Conservation (phyloP, 2,329 filamentous ascomycete species). For the Emmonsiellopsis sp. region DNA sequence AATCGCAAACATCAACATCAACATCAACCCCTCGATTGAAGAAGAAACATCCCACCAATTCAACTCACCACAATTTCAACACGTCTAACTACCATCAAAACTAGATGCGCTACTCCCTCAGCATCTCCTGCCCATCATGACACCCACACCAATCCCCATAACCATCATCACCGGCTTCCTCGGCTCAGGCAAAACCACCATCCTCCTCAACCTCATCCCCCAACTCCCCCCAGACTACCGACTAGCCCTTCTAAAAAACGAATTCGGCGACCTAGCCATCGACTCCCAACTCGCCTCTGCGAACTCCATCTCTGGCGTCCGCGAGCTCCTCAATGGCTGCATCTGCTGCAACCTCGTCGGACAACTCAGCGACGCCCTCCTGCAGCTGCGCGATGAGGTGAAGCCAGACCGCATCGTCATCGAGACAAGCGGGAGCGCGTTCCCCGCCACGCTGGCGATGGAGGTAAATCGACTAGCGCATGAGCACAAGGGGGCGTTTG, state of each 20-base stretch:
- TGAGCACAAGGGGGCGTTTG: conserved; percentile 53
- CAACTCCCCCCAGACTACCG: conserved; percentile 83
- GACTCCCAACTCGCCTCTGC: conserved; percentile 85
- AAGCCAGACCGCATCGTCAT: conserved; percentile 79
- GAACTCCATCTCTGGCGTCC: conserved; percentile 75
- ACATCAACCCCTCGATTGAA: too few relatives aligned
- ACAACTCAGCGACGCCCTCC: conserved; percentile 71
- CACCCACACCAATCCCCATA: conserved; percentile 58
- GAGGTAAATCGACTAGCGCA: conserved; percentile 72
- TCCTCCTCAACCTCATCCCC: conserved; percentile 87
- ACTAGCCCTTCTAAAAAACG: conserved; percentile 92
- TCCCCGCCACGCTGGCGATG: conserved; percentile 81
- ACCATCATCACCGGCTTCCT: conserved; percentile 96
- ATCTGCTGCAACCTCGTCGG: conserved; percentile 99
- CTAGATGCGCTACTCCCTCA: neutral
- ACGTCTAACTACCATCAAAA: neutral
- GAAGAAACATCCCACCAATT: too few relatives aligned
- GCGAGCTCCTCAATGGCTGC: conserved; percentile 90
- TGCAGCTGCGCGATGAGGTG: conserved; percentile 56
- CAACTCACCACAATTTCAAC: too few relatives aligned
- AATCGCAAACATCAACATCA: too few relatives aligned
- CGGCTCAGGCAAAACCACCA: conserved; percentile 89
- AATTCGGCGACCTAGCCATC: conserved; percentile 90
- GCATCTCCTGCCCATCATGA: neutral
- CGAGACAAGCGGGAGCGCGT: conserved; percentile 83